Evolutionary conservation across 2,329 filamentous ascomycete species (phyloP).

Genomic region (Aspergillus glaucus): DNA sequence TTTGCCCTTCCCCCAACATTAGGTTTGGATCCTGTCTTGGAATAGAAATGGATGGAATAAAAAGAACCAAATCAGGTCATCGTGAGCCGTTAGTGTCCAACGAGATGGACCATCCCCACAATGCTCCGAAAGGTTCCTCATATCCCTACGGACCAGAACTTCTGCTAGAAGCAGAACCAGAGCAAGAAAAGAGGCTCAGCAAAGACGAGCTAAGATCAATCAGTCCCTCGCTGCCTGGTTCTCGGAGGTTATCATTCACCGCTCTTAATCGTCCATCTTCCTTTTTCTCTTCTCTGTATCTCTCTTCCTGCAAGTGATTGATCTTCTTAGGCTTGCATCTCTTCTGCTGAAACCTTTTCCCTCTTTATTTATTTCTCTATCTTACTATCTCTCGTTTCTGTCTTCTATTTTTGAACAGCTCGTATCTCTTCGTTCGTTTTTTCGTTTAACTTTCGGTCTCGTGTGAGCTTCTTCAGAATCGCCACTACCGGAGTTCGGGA

Average conservation of each 20-base stretch:
- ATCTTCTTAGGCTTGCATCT: background rate
- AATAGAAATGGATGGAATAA: background rate
- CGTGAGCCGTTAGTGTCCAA: background rate
- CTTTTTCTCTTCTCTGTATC: background rate
- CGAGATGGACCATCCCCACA: background rate
- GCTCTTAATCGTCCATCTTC: background rate
- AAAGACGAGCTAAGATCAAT: background rate
- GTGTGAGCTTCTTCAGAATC: background rate
- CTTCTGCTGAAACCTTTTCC: background rate
- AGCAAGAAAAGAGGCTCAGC: background rate
- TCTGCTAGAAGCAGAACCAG: background rate
- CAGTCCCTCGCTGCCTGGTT: background rate
- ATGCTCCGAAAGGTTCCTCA: background rate
- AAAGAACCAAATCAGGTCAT: background rate
- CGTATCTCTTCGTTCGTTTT: background rate
- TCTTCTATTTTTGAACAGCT: background rate
- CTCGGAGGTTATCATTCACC: background rate
- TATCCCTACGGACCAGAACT: background rate
- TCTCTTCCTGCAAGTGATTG: constrained; percentile 1
- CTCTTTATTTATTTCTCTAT: background rate
- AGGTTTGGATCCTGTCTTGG: background rate
- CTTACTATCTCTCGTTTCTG: constrained; percentile 1
- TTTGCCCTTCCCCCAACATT: background rate
- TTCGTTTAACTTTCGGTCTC: background rate
- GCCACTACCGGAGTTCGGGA: background rate